Base-by-base conservation (phyloP, 23 red algal genomes). In the Gracilaria gracilis region DNA sequence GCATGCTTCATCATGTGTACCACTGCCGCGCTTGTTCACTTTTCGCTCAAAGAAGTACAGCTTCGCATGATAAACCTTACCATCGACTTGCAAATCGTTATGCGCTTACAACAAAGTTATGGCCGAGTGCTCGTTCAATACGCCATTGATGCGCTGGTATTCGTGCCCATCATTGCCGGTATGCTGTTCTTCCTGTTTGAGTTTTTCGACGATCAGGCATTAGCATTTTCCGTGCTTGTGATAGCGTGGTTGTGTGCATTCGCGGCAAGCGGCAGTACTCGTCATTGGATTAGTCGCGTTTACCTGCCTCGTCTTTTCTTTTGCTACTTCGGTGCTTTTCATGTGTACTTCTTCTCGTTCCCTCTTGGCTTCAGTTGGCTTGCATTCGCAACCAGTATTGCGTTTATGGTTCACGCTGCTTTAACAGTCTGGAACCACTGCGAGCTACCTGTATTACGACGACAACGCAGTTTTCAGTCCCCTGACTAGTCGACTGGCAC, bases 301-400 rank as follows among this genome's bases (percentile, higher is more conserved):
- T 93, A 94, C 40, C 67, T 99, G 14, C 97, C 94, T 20, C 83
- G 92, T 34, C 89, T 95, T 5, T 95, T 99, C 80, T 93, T 94
- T 64, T 83, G 88, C 61, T 99, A 96, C 83, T 96, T 99, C 74
- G 64, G 93, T 46, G 94, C 93, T n/a, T 99, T 99, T 88, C 97
- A 99, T 67, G 67, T 99, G 42, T 99, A 99, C 91, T 99, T 96
- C 82, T 99, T 99, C 84, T 94, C 94, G 24, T 99, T 91, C 86
- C 97, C 97, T 16, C 93, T 96, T 46, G 97, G 97, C n/a, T 99
- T 95, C 66, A 85, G 70, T 24, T 96, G 95, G 93, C 62, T 96
- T 64, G 84, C 97, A 34, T 78, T 99, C 12, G 85, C 57, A 58
- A 96, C 95, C 54, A 88, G 93, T 67, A 83, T 93, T 46, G 86